A percentile compares a stretch with the other conserved stretches of the same genome.
phyloP scores from a whole-genome alignment of 2,329 filamentous ascomycete species.

The Zasmidium citrigriseum region DNA sequence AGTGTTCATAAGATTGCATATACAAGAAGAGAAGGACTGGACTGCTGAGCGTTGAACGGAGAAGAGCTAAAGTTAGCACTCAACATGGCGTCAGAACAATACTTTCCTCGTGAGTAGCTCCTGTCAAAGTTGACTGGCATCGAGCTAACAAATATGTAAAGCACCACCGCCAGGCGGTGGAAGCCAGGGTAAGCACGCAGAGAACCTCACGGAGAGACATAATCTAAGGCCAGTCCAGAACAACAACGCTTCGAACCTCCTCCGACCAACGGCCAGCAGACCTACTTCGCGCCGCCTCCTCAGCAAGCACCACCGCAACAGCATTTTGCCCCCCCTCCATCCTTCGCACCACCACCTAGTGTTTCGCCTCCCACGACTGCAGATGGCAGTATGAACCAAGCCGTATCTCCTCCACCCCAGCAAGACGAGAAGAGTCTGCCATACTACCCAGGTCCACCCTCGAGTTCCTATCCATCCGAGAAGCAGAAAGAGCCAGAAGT shows the following conservation, averaged over 20 bases:
- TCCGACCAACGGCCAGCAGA: conserved; percentile 18
- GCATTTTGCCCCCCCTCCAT: conserved; percentile 33
- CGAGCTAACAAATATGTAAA: not conserved
- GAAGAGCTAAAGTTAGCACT: not conserved
- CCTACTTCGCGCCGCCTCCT: conserved; percentile 30
- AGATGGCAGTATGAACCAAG: conserved; percentile 4
- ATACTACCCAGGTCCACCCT: conserved; percentile 40
- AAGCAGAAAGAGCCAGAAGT: conserved; percentile 33
- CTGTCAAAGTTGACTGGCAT: not conserved
- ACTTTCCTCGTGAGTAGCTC: conserved; percentile 32
- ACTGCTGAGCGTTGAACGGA: not conserved
- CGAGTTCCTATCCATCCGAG: conserved; percentile 32
- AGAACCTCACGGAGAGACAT: not conserved
- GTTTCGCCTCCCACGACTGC: conserved; percentile 14
- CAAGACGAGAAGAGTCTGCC: conserved; percentile 33
- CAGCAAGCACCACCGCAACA: conserved; percentile 25
- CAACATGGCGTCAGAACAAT: conserved; percentile 28
- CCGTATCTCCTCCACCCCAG: conserved; percentile 17
- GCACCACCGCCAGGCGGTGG: conserved; percentile 7
- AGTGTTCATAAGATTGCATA: not conserved
- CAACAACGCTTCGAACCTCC: conserved; percentile 7
- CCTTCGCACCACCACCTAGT: conserved; percentile 23
- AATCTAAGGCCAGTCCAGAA: not conserved
- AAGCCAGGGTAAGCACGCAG: conserved; percentile 1
- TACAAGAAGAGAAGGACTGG: not conserved